phyloP scores from a whole-genome alignment of 345 rosid species.

The Mangifera indica region DNA sequence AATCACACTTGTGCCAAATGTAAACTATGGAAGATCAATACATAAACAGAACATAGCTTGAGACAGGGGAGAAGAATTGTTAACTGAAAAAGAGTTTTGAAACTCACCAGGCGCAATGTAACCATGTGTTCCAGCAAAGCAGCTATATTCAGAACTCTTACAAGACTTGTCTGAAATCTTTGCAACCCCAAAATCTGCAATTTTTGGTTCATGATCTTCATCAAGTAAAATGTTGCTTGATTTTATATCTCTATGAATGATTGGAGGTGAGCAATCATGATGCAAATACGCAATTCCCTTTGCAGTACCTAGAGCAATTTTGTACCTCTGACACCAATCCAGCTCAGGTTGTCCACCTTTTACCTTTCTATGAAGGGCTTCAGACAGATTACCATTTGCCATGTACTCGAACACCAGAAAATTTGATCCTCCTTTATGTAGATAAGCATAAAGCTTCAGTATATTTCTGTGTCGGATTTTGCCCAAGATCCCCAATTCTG shows the following conservation, averaged over 20 bases:
- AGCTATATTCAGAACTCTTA: constrained; percentile 44
- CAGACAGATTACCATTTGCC: constrained; percentile 70
- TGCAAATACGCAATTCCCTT: constrained; percentile 87
- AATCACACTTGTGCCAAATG: not conserved
- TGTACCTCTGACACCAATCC: constrained; percentile 70
- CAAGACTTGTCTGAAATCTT: constrained; percentile 56
- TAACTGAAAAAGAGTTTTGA: not conserved
- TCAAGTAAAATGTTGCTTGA: constrained; percentile 78
- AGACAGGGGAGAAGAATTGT: not conserved
- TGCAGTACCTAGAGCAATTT: constrained; percentile 72
- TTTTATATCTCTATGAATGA: constrained; percentile 87
- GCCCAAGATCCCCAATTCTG: constrained; percentile 82
- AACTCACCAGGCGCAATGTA: constrained; percentile 91
- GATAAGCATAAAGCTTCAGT: constrained; percentile 70
- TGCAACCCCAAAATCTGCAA: constrained; percentile 90
- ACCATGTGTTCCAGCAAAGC: constrained; percentile 84
- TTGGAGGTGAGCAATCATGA: constrained; percentile 75
- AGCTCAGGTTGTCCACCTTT: constrained; percentile 56
- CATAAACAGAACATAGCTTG: not conserved
- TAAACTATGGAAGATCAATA: too few relatives aligned
- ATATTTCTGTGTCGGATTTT: constrained; percentile 78
- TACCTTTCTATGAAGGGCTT: constrained; percentile 52
- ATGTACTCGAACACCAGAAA: constrained; percentile 82
- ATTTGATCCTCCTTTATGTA: constrained; percentile 56
- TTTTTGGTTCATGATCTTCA: constrained; percentile 64